A percentile compares a stretch with the other conserved stretches of the same genome.
Conservation (phyloP, 2,329 filamentous ascomycete species). For the Aspergillus japonicus region DNA sequence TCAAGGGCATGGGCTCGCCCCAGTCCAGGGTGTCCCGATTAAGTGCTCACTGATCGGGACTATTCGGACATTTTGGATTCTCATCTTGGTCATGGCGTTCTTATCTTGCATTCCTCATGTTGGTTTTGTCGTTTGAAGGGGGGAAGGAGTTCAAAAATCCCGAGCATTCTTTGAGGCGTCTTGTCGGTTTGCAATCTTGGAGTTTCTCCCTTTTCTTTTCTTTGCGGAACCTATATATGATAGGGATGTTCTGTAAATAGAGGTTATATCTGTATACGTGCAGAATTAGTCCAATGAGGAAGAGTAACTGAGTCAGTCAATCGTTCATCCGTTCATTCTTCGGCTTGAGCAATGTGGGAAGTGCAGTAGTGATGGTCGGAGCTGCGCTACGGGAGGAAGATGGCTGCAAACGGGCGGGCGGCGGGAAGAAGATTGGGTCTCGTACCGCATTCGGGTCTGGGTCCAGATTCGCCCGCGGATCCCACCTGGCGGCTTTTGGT, state of each 20-base stretch:
- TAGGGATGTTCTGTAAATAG: constrained; percentile 16
- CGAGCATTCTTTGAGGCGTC: constrained; percentile 1
- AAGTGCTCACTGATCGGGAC: constrained; percentile 14
- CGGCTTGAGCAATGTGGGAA: background rate
- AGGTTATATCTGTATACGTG: constrained; percentile 3
- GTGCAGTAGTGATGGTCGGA: background rate
- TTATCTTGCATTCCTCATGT: constrained; percentile 12
- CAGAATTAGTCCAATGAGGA: background rate
- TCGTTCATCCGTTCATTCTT: background rate
- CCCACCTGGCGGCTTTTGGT: background rate
- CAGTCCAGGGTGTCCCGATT: constrained; percentile 25
- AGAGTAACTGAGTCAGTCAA: background rate
- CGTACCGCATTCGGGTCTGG: constrained; percentile 16
- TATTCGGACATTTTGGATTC: background rate
- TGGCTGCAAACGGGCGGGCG: constrained; percentile 20
- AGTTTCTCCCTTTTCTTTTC: background rate
- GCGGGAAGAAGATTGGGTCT: constrained; percentile 1
- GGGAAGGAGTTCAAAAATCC: background rate
- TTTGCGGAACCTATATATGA: background rate
- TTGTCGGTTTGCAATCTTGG: constrained; percentile 1
- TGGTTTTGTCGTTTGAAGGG: background rate
- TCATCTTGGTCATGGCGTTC: constrained; percentile 5
- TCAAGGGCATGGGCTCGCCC: constrained; percentile 31
- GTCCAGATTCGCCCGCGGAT: constrained; percentile 4
- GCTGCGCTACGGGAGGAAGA: constrained; percentile 6